Percentiles rank a stretch among this genome's conserved stretches.
phyloP scores from a whole-genome alignment of 371 early-diverging fungal genomes.

The Rhizomucor pusillus region DNA sequence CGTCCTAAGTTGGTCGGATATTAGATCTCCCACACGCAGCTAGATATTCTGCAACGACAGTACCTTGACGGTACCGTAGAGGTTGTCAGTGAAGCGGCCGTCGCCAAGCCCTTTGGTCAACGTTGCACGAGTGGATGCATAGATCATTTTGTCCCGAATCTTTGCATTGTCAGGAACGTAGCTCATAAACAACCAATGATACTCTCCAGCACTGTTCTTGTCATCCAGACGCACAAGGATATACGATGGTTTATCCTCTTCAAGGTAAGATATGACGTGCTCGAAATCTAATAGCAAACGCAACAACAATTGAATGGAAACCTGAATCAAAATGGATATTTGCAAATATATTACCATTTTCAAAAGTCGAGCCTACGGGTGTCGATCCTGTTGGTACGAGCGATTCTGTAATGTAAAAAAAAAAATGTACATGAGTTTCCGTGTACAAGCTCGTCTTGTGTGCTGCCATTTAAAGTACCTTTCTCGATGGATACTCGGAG shows the following conservation, averaged over 20 bases:
- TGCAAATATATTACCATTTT: constrained; percentile 43
- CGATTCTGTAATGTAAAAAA: constrained; percentile 27
- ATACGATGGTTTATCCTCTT: constrained; percentile 62
- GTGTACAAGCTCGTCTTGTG: background rate
- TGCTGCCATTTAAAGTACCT: constrained; percentile 22
- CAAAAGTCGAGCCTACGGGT: constrained; percentile 50
- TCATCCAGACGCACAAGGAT: constrained; percentile 66
- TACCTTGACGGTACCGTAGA: constrained; percentile 74
- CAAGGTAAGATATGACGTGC: constrained; percentile 46
- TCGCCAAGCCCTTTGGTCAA: constrained; percentile 79
- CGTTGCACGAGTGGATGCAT: constrained; percentile 79
- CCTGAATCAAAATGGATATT: too few relatives aligned
- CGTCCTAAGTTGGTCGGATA: constrained; percentile 32
- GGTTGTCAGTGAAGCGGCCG: constrained; percentile 69
- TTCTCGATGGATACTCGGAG: constrained; percentile 49
- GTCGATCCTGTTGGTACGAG: constrained; percentile 43
- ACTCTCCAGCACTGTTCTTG: constrained; percentile 38
- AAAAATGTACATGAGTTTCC: background rate
- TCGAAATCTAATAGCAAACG: constrained; percentile 44
- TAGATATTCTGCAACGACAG: background rate
- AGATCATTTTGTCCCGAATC: constrained; percentile 88
- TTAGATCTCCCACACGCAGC: background rate
- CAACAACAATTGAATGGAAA: background rate
- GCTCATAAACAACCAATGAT: constrained; percentile 74
- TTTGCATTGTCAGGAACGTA: constrained; percentile 80